Base-by-base conservation (phyloP, 2,329 filamentous ascomycete genomes). In the Hymenoscyphus linearis region DNA sequence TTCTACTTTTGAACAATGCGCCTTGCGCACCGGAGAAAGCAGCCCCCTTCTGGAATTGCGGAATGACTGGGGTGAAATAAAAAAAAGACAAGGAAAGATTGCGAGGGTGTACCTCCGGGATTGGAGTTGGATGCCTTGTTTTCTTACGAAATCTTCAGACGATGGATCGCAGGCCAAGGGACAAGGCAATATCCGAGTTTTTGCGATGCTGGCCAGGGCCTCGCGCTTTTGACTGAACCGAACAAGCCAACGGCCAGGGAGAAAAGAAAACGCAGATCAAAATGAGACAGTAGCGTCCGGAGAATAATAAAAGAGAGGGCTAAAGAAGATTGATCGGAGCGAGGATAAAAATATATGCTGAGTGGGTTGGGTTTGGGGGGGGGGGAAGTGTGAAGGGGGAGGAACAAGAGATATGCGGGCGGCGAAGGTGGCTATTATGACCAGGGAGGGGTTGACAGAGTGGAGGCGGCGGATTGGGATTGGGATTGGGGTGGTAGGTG, bases 31-130 rank as follows among this genome's bases (percentile, higher is more conserved):
- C 57, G 61, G 64, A 67, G 63, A 52, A 65, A 62, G 44, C 55
- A 64, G 55, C 52, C 53, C 47, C 44, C 57, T 58, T 62, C 60
- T 55, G 54, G 59, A 44, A 58, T 50, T 57, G 44, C 56, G 56
- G 56, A 44, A 52, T 57, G 64, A 65, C 67, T 64, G 61, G 50
- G 57, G 57, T 18, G 14, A 18, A 44, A 7, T 31, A 5, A 31
- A 55, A 35, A 18, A 16, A 37, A 62, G 66, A 69, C 64, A 67
- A 66, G 67, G 66, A 66, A 70, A 69, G 58, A 67, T 65, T 55
- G 63, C 67, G 70, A 70, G 70, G 69, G 68, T 71, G 60, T 72
- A 71, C 67, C 70, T 72, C 69, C 66, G 67, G 67, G 69, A 66
- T 68, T 50, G 18, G 44, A 50, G 44, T 22, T 69, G 70, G 65